Evolutionary conservation across 169 alveolate species (phyloP).

Genomic region (Besnoitia besnoiti): DNA sequence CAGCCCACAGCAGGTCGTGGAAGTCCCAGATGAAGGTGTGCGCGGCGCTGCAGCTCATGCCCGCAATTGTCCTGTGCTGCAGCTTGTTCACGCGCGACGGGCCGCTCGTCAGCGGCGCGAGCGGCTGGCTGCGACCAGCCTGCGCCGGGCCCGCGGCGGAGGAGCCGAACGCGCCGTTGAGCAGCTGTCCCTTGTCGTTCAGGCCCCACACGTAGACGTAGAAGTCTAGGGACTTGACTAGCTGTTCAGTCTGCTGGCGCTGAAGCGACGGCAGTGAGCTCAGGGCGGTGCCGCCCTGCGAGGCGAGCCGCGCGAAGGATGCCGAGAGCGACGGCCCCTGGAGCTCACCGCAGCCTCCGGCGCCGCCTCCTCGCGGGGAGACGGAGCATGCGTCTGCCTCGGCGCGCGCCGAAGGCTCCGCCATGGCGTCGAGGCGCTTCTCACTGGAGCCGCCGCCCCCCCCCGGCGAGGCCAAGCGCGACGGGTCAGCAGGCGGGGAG

Average conservation of each 20-base stretch:
- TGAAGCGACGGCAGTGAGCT: background rate
- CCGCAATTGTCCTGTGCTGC: conserved; percentile 22
- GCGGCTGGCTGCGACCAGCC: background rate
- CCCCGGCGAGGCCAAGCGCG: no score
- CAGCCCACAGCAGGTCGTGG: conserved; percentile 6
- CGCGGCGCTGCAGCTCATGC: conserved; percentile 4
- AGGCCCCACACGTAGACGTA: conserved; percentile 37
- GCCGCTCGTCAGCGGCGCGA: background rate
- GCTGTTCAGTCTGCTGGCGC: background rate
- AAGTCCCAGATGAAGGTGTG: background rate
- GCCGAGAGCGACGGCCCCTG: no score
- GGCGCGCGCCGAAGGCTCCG: no score
- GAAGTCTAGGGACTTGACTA: background rate
- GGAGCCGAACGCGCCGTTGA: background rate
- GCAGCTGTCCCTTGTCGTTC: conserved; percentile 55
- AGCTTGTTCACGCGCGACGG: background rate
- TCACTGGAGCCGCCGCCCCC: no score
- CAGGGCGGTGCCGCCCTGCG: background rate
- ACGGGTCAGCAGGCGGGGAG: no score
- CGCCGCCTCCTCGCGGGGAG: background rate
- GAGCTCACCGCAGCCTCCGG: no score
- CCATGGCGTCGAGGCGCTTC: no score
- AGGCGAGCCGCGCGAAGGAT: background rate
- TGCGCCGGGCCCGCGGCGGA: background rate
- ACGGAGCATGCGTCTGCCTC: no score